Evolutionary conservation across 108 stramenopile species (phyloP).

Genomic region (Cyclotella kingstonii): DNA sequence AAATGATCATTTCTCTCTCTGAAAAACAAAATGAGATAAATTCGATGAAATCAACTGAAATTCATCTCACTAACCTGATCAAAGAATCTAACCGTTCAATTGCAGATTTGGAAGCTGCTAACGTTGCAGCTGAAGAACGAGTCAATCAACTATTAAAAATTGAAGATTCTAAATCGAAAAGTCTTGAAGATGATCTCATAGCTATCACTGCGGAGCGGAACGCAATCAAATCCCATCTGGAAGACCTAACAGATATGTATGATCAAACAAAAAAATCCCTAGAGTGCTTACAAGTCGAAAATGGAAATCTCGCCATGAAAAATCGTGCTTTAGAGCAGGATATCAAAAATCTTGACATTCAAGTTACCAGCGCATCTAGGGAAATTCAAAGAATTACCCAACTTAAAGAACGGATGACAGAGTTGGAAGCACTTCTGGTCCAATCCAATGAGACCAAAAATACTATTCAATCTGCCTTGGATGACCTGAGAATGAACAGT

Average conservation of each 20-base stretch:
- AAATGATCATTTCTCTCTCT: slow-evolving; percentile 12
- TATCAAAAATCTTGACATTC: slow-evolving; percentile 34
- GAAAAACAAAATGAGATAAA: slow-evolving; percentile 15
- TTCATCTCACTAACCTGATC: slow-evolving; percentile 1
- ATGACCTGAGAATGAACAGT: slow-evolving; percentile 18
- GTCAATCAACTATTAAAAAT: slow-evolving; percentile 14
- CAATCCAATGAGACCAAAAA: slow-evolving; percentile 15
- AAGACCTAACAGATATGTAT: slow-evolving; percentile 20
- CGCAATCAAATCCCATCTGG: slow-evolving; percentile 24
- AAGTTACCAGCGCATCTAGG: slow-evolving; percentile 12
- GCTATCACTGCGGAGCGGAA: slow-evolving; percentile 39
- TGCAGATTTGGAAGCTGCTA: slow-evolving; percentile 33
- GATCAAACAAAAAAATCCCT: slow-evolving; percentile 19
- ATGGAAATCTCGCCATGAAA: slow-evolving; percentile 26
- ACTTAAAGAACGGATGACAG: slow-evolving; percentile 20
- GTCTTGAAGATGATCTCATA: slow-evolving; percentile 33
- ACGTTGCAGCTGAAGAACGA: slow-evolving; percentile 17
- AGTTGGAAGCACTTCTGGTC: slow-evolving; percentile 20
- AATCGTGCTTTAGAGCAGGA: slow-evolving; percentile 42
- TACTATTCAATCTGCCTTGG: slow-evolving; percentile 9
- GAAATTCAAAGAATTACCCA: neutral
- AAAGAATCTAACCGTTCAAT: slow-evolving; percentile 24
- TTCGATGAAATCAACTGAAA: slow-evolving; percentile 4
- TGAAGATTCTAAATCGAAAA: neutral
- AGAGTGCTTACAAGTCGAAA: slow-evolving; percentile 20